Percentiles rank a stretch among this genome's conserved stretches.
These are phyloP conservation scores for Claviceps maximensis DNA, from an alignment of 2,329 filamentous ascomycete species.

Conservation along the genomic window DNA sequence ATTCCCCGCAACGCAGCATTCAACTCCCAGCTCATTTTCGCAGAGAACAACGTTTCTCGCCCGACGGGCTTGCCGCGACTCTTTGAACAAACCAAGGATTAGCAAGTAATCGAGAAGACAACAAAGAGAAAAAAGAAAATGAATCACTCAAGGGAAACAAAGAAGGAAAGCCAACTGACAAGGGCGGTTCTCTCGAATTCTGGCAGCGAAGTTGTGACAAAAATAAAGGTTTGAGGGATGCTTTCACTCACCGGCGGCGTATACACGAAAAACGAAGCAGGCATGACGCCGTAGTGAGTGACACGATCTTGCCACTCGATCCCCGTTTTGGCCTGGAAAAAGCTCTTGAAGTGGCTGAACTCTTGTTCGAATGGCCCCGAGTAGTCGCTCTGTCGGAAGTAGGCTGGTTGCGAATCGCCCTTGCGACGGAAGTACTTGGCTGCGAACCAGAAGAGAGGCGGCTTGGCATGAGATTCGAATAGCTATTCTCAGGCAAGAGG, in stretches of 20 bases:
- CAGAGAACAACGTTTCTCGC: slow-evolving; percentile 17
- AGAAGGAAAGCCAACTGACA: not conserved
- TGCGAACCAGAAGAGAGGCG: slow-evolving; percentile 48
- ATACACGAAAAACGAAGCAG: slow-evolving; percentile 28
- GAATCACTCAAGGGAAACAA: not conserved
- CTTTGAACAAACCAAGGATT: slow-evolving; percentile 11
- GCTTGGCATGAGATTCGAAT: slow-evolving; percentile 49
- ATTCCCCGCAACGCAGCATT: slow-evolving; percentile 19
- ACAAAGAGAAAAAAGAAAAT: not conserved
- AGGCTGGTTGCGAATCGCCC: slow-evolving; percentile 21
- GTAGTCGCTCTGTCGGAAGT: slow-evolving; percentile 25
- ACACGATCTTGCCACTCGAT: slow-evolving; percentile 46
- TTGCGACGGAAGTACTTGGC: slow-evolving; percentile 34
- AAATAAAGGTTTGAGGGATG: no score
- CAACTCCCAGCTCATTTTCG: slow-evolving; percentile 20
- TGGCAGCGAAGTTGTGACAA: no score
- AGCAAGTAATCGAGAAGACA: not conserved
- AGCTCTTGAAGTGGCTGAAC: slow-evolving; percentile 36
- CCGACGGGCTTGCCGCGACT: slow-evolving; percentile 25
- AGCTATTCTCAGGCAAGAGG: slow-evolving; percentile 32
- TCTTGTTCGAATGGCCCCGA: slow-evolving; percentile 29
- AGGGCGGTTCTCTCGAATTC: no score
- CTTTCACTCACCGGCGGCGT: slow-evolving; percentile 29
- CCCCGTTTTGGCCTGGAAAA: slow-evolving; percentile 46
- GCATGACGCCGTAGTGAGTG: slow-evolving; percentile 18